phyloP scores from a whole-genome alignment of 2,329 filamentous ascomycete genomes.

The Ascochyta lentis region DNA sequence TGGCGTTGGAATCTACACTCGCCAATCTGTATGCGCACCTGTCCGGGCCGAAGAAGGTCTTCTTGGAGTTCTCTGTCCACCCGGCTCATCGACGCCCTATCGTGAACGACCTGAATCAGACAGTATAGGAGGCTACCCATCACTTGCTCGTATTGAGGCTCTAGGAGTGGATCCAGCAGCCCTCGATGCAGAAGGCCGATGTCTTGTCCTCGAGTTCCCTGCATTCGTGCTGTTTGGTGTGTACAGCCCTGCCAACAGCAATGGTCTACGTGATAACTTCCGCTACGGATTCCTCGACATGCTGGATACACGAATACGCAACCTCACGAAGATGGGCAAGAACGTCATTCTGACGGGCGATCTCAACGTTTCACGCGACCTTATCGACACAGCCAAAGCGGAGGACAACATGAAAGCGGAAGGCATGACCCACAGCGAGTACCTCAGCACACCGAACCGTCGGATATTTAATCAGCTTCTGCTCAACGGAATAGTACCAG shows the following conservation, averaged over 20 bases:
- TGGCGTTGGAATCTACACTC: constrained; percentile 92
- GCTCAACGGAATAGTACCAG: constrained; percentile 71
- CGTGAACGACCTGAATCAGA: constrained; percentile 74
- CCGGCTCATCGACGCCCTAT: constrained; percentile 73
- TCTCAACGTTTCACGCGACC: constrained; percentile 76
- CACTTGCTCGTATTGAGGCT: constrained; percentile 67
- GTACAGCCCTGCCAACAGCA: constrained; percentile 88
- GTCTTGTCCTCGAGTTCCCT: constrained; percentile 89
- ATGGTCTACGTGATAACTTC: constrained; percentile 83
- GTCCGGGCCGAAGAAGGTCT: constrained; percentile 95
- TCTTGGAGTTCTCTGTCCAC: constrained; percentile 77
- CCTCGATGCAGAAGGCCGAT: constrained; percentile 90
- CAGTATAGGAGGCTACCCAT: constrained; percentile 89
- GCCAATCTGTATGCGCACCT: constrained; percentile 83
- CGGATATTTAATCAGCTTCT: constrained; percentile 87
- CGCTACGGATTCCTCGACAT: constrained; percentile 79
- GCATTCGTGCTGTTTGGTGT: constrained; percentile 93
- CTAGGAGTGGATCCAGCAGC: constrained; percentile 69
- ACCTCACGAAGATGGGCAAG: constrained; percentile 80
- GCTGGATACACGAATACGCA: constrained; percentile 83
- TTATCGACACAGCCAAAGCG: constrained; percentile 78
- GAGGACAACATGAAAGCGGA: constrained; percentile 75
- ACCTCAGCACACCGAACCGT: constrained; percentile 73
- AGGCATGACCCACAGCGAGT: constrained; percentile 72
- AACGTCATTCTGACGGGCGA: constrained; percentile 86